Evolutionary conservation across 2,329 filamentous ascomycete genomes (phyloP).

Genomic region (Mollisia scopiformis): DNA sequence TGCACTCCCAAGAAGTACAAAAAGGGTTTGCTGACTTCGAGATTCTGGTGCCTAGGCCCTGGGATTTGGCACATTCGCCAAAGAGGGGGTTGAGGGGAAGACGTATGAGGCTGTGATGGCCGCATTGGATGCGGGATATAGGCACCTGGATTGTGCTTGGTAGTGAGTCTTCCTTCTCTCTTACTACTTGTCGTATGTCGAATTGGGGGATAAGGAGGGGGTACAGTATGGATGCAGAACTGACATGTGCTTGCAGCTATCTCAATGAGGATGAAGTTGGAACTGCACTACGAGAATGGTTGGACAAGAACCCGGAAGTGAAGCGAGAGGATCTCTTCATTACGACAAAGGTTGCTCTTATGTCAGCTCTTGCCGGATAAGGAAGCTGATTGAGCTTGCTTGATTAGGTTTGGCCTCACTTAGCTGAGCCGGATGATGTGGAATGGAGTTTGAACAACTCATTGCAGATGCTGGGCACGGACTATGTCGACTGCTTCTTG

Average conservation of each 20-base stretch:
- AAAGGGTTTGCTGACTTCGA: too few species aligned
- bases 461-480: conserved; percentile 71
- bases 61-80: conserved; percentile 44
- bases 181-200: neutral
- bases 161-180: conserved; percentile 42
- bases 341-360: conserved; percentile 26
- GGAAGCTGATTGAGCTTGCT: neutral
- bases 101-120: conserved; percentile 52
- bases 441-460: conserved; percentile 73
- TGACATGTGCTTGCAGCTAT: conserved; percentile 50
- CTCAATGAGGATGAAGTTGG: conserved; percentile 84
- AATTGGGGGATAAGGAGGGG: neutral
- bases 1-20: too few species aligned
- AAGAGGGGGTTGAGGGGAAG: conserved; percentile 39
- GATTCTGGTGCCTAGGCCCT: too few species aligned
- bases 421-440: conserved; percentile 62
- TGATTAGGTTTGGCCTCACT: conserved; percentile 57
- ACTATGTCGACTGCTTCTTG: conserved; percentile 80
- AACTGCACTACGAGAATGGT: conserved; percentile 72
- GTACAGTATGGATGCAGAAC: neutral
- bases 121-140: conserved; percentile 69
- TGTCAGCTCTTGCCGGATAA: neutral
- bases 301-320: conserved; percentile 57
- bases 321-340: conserved; percentile 49
- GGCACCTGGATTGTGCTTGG: conserved; percentile 72